Evolutionary conservation across 495 filamentous ascomycete genomes (phyloP).

Genomic region (Podospora comata): DNA sequence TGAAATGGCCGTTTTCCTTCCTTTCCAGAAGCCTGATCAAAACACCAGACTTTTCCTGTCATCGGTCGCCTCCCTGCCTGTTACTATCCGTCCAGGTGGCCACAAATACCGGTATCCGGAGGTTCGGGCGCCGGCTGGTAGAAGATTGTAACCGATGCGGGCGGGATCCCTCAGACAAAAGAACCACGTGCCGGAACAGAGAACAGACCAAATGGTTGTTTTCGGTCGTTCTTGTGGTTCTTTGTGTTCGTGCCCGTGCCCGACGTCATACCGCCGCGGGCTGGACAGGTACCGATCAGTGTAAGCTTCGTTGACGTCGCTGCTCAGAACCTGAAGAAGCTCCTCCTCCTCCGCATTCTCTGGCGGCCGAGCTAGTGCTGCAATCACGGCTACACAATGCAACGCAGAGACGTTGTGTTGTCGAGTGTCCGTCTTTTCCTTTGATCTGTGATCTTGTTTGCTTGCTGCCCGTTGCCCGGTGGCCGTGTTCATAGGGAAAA

Average conservation of each 20-base stretch:
- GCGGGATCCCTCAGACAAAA: not conserved
- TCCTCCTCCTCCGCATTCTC: not conserved
- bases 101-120: not conserved
- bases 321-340: not conserved
- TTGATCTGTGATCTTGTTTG: not conserved
- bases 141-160: not conserved
- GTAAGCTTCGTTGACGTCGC: not conserved
- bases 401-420: not conserved
- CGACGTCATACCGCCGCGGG: constrained; percentile 3
- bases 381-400: not conserved
- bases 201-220: not conserved
- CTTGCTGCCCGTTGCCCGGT: not conserved
- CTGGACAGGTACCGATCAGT: not conserved
- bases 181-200: not conserved
- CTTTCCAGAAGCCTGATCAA: not conserved
- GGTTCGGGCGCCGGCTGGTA: not conserved
- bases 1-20: not conserved
- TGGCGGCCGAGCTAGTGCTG: not conserved
- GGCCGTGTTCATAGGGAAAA: not conserved
- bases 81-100: not conserved
- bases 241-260: not conserved
- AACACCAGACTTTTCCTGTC: not conserved
- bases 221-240: constrained; percentile 3
- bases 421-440: not conserved
- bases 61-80: not conserved